Evolutionary conservation across 768 basidiomycete genomes (phyloP).

Genomic region (Mycena chlorophos): DNA sequence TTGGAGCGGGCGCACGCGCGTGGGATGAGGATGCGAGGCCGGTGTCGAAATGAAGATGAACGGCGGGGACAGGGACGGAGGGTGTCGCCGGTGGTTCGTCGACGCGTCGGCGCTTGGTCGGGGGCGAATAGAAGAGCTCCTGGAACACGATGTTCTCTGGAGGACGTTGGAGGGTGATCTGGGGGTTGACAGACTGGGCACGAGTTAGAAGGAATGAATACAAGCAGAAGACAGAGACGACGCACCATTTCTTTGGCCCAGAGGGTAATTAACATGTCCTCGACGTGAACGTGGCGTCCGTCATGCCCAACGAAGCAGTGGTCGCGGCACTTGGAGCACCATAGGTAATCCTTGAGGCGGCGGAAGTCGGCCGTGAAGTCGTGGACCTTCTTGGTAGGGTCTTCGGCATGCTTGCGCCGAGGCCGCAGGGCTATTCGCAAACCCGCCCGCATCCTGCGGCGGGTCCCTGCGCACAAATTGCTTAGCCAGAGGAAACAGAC

Average conservation of each 20-base stretch:
- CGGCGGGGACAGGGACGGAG: background rate
- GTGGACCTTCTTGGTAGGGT: background rate
- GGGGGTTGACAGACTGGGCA: background rate
- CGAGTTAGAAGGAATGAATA: background rate
- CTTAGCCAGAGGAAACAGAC: background rate
- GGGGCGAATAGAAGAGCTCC: slow-evolving; percentile 2
- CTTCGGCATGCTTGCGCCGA: slow-evolving; percentile 5
- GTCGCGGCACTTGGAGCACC: slow-evolving; percentile 1
- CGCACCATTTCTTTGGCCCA: slow-evolving; percentile 15
- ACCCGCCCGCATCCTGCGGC: background rate
- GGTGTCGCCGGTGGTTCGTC: background rate
- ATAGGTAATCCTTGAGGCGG: background rate
- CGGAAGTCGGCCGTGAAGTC: slow-evolving; percentile 10
- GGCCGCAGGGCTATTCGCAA: background rate
- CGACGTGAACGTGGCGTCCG: slow-evolving; percentile 6
- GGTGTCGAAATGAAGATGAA: background rate
- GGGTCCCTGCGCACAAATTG: slow-evolving; percentile 4
- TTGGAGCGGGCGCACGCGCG: too few relatives aligned
- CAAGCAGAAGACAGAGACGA: background rate
- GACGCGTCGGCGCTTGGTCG: background rate
- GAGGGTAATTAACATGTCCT: background rate
- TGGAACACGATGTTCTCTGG: slow-evolving; percentile 13
- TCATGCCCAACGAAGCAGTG: slow-evolving; percentile 6
- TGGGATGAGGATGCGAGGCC: background rate
- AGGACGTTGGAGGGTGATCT: background rate